Evolutionary conservation across 1,139 yeast species (phyloP), one percentile per base, ranked within the genome.

Genomic region (Saccharomycopsis hybrid): DNA sequence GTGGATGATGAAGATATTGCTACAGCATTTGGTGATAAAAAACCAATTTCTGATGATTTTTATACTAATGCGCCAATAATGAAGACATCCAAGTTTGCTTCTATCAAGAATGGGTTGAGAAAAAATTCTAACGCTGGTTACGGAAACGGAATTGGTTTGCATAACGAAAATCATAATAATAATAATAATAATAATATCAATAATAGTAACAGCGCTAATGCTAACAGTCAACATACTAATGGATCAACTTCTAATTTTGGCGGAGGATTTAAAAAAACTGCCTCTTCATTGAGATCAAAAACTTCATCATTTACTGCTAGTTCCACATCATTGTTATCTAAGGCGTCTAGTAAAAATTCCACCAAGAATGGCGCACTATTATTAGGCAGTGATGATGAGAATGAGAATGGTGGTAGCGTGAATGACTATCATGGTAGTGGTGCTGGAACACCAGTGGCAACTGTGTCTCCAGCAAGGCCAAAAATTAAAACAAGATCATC

Each of bases 311-410:
- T 36, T 9, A 36, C 39, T 29, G 35, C 25, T 29, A 42, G 27
- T 24, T 18, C 30, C 25, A n/a, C 37, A 18, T 3, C 46, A n/a
- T 13, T 46, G 49, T 24, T 27, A 8, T 8, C 48, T 24, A 18
- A 18, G 11, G 30, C 7, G 32, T 5, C 27, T 32, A 7, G 5
- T 9, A 28, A 45, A 29, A 30, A 13, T 11, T 27, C 33, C n/a
- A 24, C 33, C n/a, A 2, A 18, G 11, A 44, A 13, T 27, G 31
- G n/a, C 2, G 11, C n/a, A 48, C 39, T 7, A 5, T 13, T 36
- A 5, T n/a, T 36, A 5, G 39, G 24, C 24, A 5, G 5, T 5
- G 11, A 31, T 31, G 35, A 31, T 7, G 35, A 31, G 11, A 31
- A 11, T n/a, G n/a, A n/a, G n/a, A n/a, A n/a, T n/a, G n/a, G n/a